Conservation (phyloP, 768 basidiomycete species). For the Phanerochaete sordida region DNA sequence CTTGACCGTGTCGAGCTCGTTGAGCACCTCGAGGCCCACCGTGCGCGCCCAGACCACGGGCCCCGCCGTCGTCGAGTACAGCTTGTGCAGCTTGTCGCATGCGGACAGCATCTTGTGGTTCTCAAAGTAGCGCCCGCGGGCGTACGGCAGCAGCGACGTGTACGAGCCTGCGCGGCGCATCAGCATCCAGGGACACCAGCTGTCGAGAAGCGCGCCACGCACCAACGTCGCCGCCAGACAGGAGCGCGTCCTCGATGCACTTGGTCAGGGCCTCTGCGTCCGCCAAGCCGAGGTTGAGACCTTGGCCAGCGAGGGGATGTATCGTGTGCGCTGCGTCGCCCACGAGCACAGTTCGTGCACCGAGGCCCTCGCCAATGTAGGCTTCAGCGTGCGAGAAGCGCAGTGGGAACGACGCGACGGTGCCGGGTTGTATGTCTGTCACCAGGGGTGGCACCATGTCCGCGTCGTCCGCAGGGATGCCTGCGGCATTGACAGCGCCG, state of each 20-base stretch:
- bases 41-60: slow-evolving; percentile 86
- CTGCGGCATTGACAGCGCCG: slow-evolving; percentile 23
- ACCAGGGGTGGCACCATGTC: slow-evolving; percentile 75
- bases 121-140: slow-evolving; percentile 74
- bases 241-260: slow-evolving; percentile 55
- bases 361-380: slow-evolving; percentile 73
- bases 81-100: slow-evolving; percentile 86
- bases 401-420: slow-evolving; percentile 88
- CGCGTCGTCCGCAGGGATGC: slow-evolving; percentile 59
- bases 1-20: slow-evolving; percentile 84
- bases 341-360: slow-evolving; percentile 77
- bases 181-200: no score
- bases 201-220: slow-evolving; percentile 19
- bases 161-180: slow-evolving; percentile 51
- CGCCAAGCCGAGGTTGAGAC: slow-evolving; percentile 88
- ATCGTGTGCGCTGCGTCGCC: slow-evolving; percentile 96
- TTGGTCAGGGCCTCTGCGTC: slow-evolving; percentile 75
- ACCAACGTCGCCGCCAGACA: slow-evolving; percentile 82
- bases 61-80: slow-evolving; percentile 66
- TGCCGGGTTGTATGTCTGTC: slow-evolving; percentile 61
- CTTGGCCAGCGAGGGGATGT: slow-evolving; percentile 95
- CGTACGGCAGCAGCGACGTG: slow-evolving; percentile 73
- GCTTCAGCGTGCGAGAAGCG: slow-evolving; percentile 81
- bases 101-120: slow-evolving; percentile 86
- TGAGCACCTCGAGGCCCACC: slow-evolving; percentile 84